Evolutionary conservation across 2,329 filamentous ascomycete genomes (phyloP).

Genomic region (Nemania serpens): DNA sequence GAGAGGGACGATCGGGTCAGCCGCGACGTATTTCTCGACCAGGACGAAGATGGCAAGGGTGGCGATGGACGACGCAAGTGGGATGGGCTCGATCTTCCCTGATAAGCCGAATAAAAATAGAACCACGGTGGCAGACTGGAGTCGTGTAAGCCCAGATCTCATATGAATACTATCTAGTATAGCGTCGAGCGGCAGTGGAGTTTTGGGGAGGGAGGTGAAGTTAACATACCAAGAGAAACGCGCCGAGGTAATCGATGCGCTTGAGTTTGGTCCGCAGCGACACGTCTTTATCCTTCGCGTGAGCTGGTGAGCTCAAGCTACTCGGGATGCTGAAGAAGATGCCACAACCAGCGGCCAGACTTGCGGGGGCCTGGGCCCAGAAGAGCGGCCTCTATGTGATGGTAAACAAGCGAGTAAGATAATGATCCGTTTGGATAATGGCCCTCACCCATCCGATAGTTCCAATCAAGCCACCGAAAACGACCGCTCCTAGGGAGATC

Average conservation of each 20-base stretch:
- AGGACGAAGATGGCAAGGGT: constrained; percentile 59
- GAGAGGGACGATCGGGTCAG: constrained; percentile 77
- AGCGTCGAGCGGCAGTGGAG: neutral
- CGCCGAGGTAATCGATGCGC: constrained; percentile 76
- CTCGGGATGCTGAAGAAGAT: constrained; percentile 69
- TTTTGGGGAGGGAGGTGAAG: neutral
- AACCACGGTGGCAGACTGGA: constrained; percentile 65
- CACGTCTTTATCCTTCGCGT: constrained; percentile 45
- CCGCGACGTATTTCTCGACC: constrained; percentile 66
- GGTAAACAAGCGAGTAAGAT: constrained; percentile 18
- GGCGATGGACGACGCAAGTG: constrained; percentile 63
- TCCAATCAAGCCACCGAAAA: constrained; percentile 68
- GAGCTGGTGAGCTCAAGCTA: constrained; percentile 35
- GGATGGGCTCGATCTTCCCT: constrained; percentile 61
- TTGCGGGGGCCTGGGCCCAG: constrained; percentile 70
- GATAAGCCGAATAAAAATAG: constrained; percentile 75
- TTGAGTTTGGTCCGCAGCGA: constrained; percentile 60
- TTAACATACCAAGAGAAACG: constrained; percentile 62
- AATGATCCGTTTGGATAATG: neutral
- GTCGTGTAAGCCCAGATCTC: neutral
- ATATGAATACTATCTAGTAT: neutral
- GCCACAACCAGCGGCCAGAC: constrained; percentile 62
- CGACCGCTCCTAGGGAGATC: constrained; percentile 71
- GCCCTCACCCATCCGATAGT: constrained; percentile 69
- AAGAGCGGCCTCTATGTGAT: constrained; percentile 67